Evolutionary conservation across 805 yeast species (phyloP).

Genomic region (Wickerhamomyces ciferrii): DNA sequence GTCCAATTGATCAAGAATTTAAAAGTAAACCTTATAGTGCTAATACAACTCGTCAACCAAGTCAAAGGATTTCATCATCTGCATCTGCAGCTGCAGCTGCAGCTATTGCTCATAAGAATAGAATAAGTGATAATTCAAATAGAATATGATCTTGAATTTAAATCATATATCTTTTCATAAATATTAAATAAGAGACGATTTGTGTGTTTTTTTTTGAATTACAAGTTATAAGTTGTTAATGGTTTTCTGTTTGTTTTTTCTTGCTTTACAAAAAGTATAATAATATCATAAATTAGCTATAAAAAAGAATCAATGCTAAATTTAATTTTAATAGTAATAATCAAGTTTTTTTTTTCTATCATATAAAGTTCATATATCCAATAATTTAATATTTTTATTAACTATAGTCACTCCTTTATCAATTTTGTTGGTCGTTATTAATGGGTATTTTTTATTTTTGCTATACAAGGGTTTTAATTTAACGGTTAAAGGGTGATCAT

Average conservation of each 20-base stretch:
- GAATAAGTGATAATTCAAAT: background rate
- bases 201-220: too few relatives aligned
- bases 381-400: too few relatives aligned
- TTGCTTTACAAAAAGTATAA: background rate
- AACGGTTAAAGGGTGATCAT: background rate
- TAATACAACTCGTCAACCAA: conserved; percentile 15
- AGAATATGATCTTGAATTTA: background rate
- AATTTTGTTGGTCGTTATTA: background rate
- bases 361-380: too few relatives aligned
- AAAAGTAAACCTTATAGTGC: conserved; percentile 18
- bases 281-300: too few relatives aligned
- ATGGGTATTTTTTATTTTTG: background rate
- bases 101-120: conserved; percentile 1
- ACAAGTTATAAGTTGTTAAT: background rate
- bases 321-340: too few relatives aligned
- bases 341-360: too few relatives aligned
- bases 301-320: background rate
- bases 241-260: too few relatives aligned
- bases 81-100: conserved; percentile 14
- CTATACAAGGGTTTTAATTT: background rate
- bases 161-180: too few relatives aligned
- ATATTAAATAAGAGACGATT: background rate
- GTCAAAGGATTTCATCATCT: conserved; percentile 8
- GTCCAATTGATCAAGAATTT: conserved; percentile 17
- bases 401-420: background rate